Evolutionary conservation across 2,329 filamentous ascomycete genomes (phyloP).

Genomic region (Neonectria punicea): DNA sequence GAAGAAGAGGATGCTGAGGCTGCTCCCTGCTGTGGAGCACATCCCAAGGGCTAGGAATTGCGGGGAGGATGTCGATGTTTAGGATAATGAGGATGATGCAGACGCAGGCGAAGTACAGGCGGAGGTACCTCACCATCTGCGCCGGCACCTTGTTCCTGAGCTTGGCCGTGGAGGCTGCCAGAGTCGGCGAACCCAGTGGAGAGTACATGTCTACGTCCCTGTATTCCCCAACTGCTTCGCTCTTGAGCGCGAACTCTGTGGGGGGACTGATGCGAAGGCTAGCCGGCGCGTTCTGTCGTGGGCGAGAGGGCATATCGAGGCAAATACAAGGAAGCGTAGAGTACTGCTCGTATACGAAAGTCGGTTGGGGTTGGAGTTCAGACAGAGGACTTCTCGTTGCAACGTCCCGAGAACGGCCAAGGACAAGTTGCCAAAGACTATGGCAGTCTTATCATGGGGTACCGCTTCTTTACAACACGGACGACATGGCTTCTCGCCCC

Average conservation of each 20-base stretch:
- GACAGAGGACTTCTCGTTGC: not conserved
- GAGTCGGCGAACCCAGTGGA: conserved; percentile 50
- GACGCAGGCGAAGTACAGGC: conserved; percentile 57
- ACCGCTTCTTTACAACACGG: not conserved
- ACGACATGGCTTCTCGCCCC: not conserved
- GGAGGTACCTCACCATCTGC: conserved; percentile 59
- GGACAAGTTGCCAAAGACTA: not conserved
- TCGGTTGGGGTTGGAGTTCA: not conserved
- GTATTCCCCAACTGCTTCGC: conserved; percentile 13
- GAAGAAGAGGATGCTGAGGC: conserved; percentile 24
- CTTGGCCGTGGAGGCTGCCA: conserved; percentile 51
- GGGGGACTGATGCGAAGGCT: conserved; percentile 35
- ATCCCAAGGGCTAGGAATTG: conserved; percentile 39
- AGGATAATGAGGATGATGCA: conserved; percentile 58
- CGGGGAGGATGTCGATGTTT: conserved; percentile 54
- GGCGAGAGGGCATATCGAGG: conserved; percentile 40
- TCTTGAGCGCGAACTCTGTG: conserved; percentile 26
- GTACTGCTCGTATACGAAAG: not conserved
- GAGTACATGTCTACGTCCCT: conserved; percentile 39
- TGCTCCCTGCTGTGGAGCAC: conserved; percentile 29
- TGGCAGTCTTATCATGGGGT: not conserved
- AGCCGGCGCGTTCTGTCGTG: conserved; percentile 35
- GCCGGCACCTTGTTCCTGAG: conserved; percentile 53
- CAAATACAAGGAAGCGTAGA: conserved; percentile 4
- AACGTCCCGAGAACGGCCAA: not conserved